These are phyloP conservation scores for Ophiostoma ips DNA, from an alignment of 2,329 filamentous ascomycete species.

Conservation along the genomic window DNA sequence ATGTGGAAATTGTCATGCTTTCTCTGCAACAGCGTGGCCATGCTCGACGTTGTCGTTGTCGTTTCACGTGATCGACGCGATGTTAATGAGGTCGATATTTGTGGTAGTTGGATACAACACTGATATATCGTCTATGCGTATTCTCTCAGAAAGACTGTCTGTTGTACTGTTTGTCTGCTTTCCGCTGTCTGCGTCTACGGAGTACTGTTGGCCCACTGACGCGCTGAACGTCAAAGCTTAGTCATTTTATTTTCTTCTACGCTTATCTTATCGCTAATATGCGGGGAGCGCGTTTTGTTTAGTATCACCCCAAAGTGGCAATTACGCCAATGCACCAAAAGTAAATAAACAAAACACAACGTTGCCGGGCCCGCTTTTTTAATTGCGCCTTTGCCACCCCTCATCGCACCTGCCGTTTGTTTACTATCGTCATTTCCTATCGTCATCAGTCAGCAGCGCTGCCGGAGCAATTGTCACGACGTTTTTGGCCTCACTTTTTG, in stretches of 20 bases:
- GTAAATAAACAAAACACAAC: slow-evolving; percentile 26
- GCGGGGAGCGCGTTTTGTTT: background rate
- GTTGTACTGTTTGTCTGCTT: no score
- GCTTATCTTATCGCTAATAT: background rate
- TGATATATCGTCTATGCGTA: no score
- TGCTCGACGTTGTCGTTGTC: slow-evolving; percentile 1
- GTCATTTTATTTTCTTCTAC: background rate
- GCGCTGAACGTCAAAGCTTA: background rate
- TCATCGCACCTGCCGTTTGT: background rate
- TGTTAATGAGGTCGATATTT: no score
- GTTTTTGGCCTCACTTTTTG: no score
- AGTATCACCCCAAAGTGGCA: slow-evolving; percentile 10
- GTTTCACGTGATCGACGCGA: background rate
- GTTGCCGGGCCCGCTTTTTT: slow-evolving; percentile 9
- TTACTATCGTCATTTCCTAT: no score
- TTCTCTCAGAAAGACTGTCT: no score
- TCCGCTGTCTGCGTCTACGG: no score
- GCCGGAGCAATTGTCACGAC: background rate
- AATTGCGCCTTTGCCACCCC: background rate
- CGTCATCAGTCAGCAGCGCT: slow-evolving; percentile 1
- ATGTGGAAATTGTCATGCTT: slow-evolving; percentile 31
- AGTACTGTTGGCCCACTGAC: no score
- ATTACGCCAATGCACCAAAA: slow-evolving; percentile 8
- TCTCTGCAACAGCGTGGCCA: slow-evolving; percentile 15
- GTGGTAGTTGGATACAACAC: no score